phyloP scores from a whole-genome alignment of 2,329 filamentous ascomycete species.

The Xylaria sp. region DNA sequence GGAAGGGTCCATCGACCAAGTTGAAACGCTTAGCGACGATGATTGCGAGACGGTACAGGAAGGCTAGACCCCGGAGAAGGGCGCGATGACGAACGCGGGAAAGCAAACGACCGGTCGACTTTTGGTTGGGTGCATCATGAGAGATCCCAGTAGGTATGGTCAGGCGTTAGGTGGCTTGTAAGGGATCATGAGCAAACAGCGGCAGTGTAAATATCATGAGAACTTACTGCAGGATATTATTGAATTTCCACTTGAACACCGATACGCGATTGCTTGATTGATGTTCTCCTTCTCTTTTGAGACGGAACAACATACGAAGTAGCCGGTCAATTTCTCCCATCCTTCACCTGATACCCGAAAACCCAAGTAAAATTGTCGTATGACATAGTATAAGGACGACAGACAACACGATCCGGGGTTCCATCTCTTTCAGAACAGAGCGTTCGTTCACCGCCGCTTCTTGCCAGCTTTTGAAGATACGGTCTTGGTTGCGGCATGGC shows the following conservation, averaged over 20 bases:
- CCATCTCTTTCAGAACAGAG: background rate
- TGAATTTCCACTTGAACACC: constrained; percentile 10
- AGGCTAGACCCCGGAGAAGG: constrained; percentile 13
- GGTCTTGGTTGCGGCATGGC: constrained; percentile 61
- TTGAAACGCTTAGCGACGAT: constrained; percentile 83
- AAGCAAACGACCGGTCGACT: constrained; percentile 1
- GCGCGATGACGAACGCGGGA: constrained; percentile 5
- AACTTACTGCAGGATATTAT: constrained; percentile 26
- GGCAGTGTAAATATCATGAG: constrained; percentile 21
- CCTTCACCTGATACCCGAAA: too few species aligned
- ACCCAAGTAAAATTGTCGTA: too few species aligned
- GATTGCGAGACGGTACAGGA: constrained; percentile 32
- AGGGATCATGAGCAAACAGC: constrained; percentile 10
- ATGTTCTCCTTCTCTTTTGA: constrained; percentile 2
- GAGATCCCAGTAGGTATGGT: constrained; percentile 24
- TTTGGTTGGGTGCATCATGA: constrained; percentile 16
- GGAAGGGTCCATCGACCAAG: constrained; percentile 80
- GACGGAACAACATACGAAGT: background rate
- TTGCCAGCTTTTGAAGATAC: constrained; percentile 35
- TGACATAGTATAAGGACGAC: too few species aligned
- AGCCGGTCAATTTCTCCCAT: background rate
- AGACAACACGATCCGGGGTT: background rate
- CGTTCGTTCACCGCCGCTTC: constrained; percentile 41
- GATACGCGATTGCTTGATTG: background rate
- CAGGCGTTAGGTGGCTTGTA: constrained; percentile 26